These are phyloP conservation scores for Ogataea ramenticola DNA, from an alignment of 805 yeast genomes.

Conservation along the genomic window DNA sequence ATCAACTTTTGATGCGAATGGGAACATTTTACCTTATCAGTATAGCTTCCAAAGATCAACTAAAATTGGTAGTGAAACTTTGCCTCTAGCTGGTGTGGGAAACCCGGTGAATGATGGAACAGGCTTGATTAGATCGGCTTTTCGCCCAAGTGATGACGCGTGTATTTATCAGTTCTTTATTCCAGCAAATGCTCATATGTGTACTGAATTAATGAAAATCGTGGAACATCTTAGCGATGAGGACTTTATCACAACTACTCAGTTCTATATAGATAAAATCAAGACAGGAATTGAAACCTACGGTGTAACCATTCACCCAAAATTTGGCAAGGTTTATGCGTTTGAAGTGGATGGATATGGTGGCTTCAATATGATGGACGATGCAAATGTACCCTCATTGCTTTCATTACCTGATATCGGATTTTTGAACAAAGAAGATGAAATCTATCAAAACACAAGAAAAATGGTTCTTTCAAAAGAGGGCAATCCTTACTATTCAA, in stretches of 20 bases:
- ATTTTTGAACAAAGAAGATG: constrained; percentile 41
- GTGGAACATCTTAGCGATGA: constrained; percentile 21
- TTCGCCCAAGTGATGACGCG: constrained; percentile 86
- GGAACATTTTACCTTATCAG: constrained; percentile 38
- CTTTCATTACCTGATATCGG: constrained; percentile 79
- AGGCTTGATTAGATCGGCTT: constrained; percentile 74
- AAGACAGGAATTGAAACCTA: constrained; percentile 49
- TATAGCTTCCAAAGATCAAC: constrained; percentile 74
- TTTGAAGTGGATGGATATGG: constrained; percentile 90
- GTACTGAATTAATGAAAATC: constrained; percentile 46
- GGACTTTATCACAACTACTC: constrained; percentile 22
- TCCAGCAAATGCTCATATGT: constrained; percentile 78
- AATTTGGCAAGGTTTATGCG: constrained; percentile 73
- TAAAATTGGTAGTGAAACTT: constrained; percentile 71
- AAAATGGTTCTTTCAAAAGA: constrained; percentile 58
- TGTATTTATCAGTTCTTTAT: constrained; percentile 72
- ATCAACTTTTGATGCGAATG: constrained; percentile 51
- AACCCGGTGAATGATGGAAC: constrained; percentile 71
- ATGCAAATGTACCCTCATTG: constrained; percentile 82
- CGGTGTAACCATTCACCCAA: constrained; percentile 63
- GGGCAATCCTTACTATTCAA: constrained; percentile 74
- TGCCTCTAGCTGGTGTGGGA: constrained; percentile 72
- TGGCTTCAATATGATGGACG: constrained; percentile 70
- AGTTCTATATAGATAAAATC: constrained; percentile 34
- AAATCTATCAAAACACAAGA: constrained; percentile 70